Conservation (phyloP, 306 rosid species). For the Citrullus mucosospermus region DNA sequence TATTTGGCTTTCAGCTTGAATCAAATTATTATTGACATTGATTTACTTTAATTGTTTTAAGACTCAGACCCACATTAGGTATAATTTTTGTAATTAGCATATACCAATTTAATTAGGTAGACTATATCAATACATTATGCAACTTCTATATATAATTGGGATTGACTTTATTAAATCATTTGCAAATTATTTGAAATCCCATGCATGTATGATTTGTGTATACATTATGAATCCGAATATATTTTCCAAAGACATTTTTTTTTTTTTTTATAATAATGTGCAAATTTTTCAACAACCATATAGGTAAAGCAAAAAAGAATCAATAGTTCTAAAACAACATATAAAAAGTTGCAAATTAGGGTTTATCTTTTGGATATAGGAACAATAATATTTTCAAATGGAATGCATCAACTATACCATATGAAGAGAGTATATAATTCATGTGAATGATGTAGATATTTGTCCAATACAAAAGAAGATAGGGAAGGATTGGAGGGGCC, state of each 20-base stretch:
- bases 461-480: background rate
- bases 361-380: background rate
- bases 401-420: background rate
- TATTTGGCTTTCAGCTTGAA: background rate
- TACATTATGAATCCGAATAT: background rate
- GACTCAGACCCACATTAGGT: background rate
- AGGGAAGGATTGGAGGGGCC: background rate
- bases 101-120: background rate
- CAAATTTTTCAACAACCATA: background rate
- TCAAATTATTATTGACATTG: background rate
- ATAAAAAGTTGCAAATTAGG: background rate
- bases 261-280: background rate
- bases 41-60: background rate
- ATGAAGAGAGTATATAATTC: background rate
- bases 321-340: background rate
- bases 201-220: background rate
- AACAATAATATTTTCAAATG: background rate
- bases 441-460: background rate
- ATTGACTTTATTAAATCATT: slow-evolving; percentile 1
- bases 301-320: background rate
- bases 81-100: background rate
- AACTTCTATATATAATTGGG: background rate
- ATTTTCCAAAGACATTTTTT: background rate
- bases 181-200: background rate
- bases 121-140: background rate